Conservation (phyloP, 139 green algal species). For the Diplosphaera chodatii region DNA sequence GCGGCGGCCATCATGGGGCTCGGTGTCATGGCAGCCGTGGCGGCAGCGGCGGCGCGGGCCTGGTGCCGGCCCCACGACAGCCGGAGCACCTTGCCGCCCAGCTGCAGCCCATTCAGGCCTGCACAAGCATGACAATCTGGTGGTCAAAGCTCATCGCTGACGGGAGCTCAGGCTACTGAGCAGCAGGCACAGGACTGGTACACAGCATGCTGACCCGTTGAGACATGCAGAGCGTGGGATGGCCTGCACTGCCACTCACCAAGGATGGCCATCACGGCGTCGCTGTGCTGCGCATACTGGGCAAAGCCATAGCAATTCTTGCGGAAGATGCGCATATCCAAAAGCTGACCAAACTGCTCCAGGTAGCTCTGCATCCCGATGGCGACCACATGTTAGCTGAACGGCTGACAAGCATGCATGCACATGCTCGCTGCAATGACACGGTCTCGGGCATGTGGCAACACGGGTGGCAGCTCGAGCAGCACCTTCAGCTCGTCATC, state of each 20-base stretch:
- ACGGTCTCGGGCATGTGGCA: too few relatives aligned
- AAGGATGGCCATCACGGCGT: constrained; percentile 59
- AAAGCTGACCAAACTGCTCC: not conserved
- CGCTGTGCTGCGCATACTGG: constrained; percentile 37
- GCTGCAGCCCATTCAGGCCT: constrained; percentile 31
- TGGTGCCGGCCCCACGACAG: constrained; percentile 52
- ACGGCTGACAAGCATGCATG: too few relatives aligned
- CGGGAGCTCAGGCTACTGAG: too few relatives aligned
- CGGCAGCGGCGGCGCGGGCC: not conserved
- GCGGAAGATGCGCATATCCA: constrained; percentile 6
- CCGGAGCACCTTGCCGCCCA: constrained; percentile 41
- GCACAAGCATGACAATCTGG: not conserved
- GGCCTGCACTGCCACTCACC: too few relatives aligned
- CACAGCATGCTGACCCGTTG: too few relatives aligned
- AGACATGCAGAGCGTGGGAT: too few relatives aligned
- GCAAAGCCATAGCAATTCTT: constrained; percentile 68
- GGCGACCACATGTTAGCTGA: too few relatives aligned
- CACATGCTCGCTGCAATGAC: too few relatives aligned
- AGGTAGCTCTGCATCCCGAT: not conserved
- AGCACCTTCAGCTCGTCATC: constrained; percentile 42
- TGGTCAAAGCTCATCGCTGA: too few relatives aligned
- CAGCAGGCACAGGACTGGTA: too few relatives aligned
- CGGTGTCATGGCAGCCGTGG: not conserved
- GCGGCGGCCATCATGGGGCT: not conserved
- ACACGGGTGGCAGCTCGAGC: too few relatives aligned